phyloP scores from a whole-genome alignment of 1,139 yeast genomes.

The Taphrina communis region DNA sequence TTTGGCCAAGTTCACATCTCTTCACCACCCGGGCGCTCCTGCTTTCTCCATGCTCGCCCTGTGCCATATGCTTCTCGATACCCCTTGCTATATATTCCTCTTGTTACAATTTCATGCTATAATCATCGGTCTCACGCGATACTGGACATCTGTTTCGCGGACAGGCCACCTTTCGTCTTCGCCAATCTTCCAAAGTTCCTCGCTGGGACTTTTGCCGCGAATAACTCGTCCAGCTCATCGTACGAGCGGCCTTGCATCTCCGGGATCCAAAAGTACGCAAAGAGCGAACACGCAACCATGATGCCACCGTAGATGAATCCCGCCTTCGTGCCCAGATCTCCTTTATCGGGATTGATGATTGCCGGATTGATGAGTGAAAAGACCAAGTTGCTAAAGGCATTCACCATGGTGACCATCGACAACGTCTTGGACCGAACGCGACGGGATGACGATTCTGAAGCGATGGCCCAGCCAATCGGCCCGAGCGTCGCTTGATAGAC shows the following conservation, averaged over 20 bases:
- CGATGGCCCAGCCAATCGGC: conserved; percentile 76
- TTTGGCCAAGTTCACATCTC: too few relatives aligned
- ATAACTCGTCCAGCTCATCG: conserved; percentile 74
- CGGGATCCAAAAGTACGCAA: conserved; percentile 60
- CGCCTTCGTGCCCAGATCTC: conserved; percentile 55
- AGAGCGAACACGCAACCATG: conserved; percentile 49
- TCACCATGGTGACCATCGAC: conserved; percentile 72
- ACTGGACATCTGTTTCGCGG: too few relatives aligned
- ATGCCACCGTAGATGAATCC: conserved; percentile 76
- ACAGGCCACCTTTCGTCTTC: too few relatives aligned
- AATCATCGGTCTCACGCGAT: background rate
- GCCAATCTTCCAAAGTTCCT: background rate
- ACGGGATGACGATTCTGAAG: conserved; percentile 74
- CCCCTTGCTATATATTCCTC: background rate
- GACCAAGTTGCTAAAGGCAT: conserved; percentile 77
- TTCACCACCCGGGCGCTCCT: background rate
- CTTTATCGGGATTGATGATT: conserved; percentile 59
- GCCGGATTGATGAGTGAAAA: conserved; percentile 76
- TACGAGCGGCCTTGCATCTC: conserved; percentile 87
- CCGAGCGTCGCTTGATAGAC: conserved; percentile 55
- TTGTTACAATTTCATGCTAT: background rate
- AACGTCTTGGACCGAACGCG: conserved; percentile 76
- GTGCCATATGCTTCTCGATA: background rate
- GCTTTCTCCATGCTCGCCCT: background rate
- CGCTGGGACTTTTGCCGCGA: background rate